Conservation (phyloP, 2,329 filamentous ascomycete species). For the Fusarium continuum region DNA sequence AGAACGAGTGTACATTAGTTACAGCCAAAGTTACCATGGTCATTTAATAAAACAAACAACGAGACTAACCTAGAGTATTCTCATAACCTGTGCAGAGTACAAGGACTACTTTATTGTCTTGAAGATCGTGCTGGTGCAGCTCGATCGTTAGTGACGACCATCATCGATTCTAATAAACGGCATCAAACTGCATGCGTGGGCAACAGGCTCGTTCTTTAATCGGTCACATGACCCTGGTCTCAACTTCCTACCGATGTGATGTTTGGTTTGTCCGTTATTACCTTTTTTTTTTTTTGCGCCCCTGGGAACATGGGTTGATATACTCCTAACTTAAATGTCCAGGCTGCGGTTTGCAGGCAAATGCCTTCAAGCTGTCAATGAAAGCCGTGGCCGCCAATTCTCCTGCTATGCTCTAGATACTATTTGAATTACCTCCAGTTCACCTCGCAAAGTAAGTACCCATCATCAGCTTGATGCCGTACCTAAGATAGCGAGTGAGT, state of each 20-base stretch:
- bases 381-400: background rate
- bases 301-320: background rate
- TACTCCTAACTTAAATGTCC: background rate
- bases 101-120: background rate
- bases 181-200: background rate
- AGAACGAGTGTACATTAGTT: too few relatives aligned
- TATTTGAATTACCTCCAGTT: too few relatives aligned
- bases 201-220: background rate
- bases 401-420: too few relatives aligned
- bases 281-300: background rate
- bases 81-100: background rate
- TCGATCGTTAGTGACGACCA: constrained; percentile 16
- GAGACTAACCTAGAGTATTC: background rate
- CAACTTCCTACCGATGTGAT: background rate
- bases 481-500: too few relatives aligned
- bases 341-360: background rate
- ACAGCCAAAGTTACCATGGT: too few relatives aligned
- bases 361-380: background rate
- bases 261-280: background rate
- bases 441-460: too few relatives aligned
- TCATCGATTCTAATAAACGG: background rate
- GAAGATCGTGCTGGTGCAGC: constrained; percentile 13
- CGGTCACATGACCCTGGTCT: background rate
- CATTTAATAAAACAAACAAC: constrained; percentile 20
- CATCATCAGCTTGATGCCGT: background rate